These are phyloP conservation scores for Ophiostoma australiae DNA, from an alignment of 2,329 filamentous ascomycete genomes.

Conservation along the genomic window DNA sequence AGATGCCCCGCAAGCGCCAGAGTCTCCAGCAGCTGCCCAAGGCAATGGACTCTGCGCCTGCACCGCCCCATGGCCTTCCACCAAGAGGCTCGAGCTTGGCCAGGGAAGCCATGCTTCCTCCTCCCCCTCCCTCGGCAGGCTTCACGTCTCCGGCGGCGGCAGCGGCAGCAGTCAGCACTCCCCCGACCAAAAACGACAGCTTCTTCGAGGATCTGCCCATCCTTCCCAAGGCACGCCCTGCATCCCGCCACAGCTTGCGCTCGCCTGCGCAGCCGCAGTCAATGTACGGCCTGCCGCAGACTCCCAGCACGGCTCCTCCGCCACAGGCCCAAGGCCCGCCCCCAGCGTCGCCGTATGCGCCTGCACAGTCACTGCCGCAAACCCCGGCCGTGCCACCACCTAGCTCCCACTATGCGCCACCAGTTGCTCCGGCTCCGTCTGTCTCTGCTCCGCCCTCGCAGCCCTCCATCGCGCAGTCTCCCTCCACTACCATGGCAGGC, in stretches of 20 bases:
- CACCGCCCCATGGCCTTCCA: constrained; percentile 37
- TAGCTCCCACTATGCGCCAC: constrained; percentile 13
- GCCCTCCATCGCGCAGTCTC: not conserved
- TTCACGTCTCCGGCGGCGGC: constrained; percentile 26
- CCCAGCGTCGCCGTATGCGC: constrained; percentile 27
- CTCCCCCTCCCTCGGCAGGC: constrained; percentile 18
- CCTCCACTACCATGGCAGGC: constrained; percentile 16
- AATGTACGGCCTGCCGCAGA: constrained; percentile 7
- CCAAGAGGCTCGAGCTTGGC: constrained; percentile 59
- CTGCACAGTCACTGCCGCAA: constrained; percentile 8
- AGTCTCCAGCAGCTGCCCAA: constrained; percentile 53
- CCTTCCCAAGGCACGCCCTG: constrained; percentile 55
- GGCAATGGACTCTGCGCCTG: constrained; percentile 41
- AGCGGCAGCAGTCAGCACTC: constrained; percentile 13
- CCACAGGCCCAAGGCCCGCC: constrained; percentile 27
- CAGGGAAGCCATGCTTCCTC: constrained; percentile 14
- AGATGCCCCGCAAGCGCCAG: constrained; percentile 58
- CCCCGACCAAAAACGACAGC: constrained; percentile 38
- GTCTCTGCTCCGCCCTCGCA: not conserved
- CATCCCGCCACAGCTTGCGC: constrained; percentile 49
- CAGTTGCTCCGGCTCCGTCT: constrained; percentile 19
- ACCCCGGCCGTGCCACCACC: not conserved
- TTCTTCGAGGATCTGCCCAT: constrained; percentile 78
- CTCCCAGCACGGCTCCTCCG: not conserved
- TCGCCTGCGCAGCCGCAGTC: constrained; percentile 40